Evolutionary conservation across 1,139 yeast genomes (phyloP), one percentile per base, ranked within the genome.

Genomic region (Geotrichum cucujoidarum): DNA sequence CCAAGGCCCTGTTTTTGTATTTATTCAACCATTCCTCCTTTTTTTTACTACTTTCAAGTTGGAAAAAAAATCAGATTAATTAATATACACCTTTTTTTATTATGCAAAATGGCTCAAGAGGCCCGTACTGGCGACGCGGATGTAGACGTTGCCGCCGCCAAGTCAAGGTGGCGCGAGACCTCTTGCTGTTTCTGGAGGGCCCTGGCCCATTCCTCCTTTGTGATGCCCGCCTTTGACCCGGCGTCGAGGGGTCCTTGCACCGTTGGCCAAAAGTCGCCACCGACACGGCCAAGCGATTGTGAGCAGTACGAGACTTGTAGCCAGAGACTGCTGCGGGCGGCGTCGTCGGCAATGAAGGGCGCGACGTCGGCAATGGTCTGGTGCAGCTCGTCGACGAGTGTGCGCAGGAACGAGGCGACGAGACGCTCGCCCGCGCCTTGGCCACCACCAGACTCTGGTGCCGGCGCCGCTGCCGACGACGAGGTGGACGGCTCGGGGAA

Each of bases 241-340:
- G 40, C 35, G 24, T 44, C 38, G 3, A 41, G 40, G 17, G 53
- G 43, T 6, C 56, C 58, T 45, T 63, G 67, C 4, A 68, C 51
- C 4, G 69, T 43, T 10, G 67, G 66, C 70, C 74, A 70, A 61
- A 86, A 85, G 57, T 84, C 88, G 2, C 78, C 80, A 16, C 86
- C 83, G 24, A 79, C 79, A 52, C 88, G 72, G 1, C 84, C 78
- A 52, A 87, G 70, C 6, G 92, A 82, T 57, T 81, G 85, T 31
- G 92, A 80, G 50, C 92, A 80, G 63, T 86, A 87, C 1, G 85
- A 78, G 40, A 86, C 67, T 63, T 87, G 95, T 17, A 86, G 66
- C 54, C 85, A 73, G 27, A 86, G 65, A 3, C 88, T 82, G 49
- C 83, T 83, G 32, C 77, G 71, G 37, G 75, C 73, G 16, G 75